These are phyloP conservation scores for Collariella sp. DNA, from an alignment of 495 filamentous ascomycete genomes.

Conservation along the genomic window DNA sequence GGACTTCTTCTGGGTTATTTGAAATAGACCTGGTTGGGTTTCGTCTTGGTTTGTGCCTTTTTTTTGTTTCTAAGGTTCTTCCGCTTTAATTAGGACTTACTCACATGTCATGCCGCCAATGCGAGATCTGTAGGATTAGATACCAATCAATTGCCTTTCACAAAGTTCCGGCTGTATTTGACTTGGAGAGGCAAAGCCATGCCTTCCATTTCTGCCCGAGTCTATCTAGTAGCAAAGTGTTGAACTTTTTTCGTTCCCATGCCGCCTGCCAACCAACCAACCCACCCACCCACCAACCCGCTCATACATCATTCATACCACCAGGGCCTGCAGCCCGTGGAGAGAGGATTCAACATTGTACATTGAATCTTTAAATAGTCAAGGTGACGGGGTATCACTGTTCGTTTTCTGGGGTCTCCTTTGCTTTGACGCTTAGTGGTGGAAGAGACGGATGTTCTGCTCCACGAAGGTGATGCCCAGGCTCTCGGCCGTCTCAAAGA, in stretches of 20 bases:
- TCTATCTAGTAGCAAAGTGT: slow-evolving; percentile 20
- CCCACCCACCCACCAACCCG: neutral
- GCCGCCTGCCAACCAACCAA: too few relatives aligned
- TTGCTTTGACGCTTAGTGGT: slow-evolving; percentile 53
- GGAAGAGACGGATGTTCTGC: slow-evolving; percentile 80
- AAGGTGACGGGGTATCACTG: slow-evolving; percentile 12
- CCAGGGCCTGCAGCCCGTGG: neutral
- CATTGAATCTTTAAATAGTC: slow-evolving; percentile 6
- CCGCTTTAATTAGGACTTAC: neutral
- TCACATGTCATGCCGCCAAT: too few relatives aligned
- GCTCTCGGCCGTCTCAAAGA: slow-evolving; percentile 89
- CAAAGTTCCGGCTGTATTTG: neutral
- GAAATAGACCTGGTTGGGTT: neutral
- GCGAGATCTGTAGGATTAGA: neutral
- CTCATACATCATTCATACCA: neutral
- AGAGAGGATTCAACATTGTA: neutral
- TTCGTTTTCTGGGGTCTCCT: neutral
- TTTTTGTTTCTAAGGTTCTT: neutral
- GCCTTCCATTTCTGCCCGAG: slow-evolving; percentile 2
- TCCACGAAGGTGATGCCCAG: slow-evolving; percentile 85
- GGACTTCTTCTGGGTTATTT: too few relatives aligned
- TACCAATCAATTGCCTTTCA: neutral
- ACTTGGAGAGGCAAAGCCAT: neutral
- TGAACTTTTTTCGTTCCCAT: slow-evolving; percentile 15
- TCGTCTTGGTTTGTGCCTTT: neutral